A percentile compares a stretch with the other conserved stretches of the same genome.
Conservation (phyloP, 2,329 filamentous ascomycete genomes). For the Colletotrichum musae region DNA sequence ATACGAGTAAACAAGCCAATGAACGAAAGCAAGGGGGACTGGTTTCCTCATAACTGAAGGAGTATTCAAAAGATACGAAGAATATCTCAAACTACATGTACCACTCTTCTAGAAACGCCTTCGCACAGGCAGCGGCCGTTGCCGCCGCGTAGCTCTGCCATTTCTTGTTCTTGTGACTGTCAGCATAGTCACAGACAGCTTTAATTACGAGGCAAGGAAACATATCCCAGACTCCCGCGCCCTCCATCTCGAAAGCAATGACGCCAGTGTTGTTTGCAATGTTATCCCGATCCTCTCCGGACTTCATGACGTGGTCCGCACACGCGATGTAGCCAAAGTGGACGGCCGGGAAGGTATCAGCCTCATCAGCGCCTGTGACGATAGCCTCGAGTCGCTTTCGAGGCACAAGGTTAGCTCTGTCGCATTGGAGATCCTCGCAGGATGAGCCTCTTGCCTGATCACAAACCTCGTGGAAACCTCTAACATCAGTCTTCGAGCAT, state of each 20-base stretch:
- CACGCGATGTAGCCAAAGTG: constrained; percentile 41
- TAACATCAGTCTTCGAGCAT: not conserved
- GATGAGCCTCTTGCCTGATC: constrained; percentile 31
- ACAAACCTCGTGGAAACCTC: constrained; percentile 40
- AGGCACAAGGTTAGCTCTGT: not conserved
- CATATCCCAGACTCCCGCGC: constrained; percentile 42
- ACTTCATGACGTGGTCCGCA: constrained; percentile 35
- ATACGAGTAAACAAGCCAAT: too few relatives aligned
- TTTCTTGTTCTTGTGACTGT: constrained; percentile 54
- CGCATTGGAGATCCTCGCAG: constrained; percentile 41
- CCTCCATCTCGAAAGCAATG: constrained; percentile 48
- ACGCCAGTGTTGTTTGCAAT: constrained; percentile 39
- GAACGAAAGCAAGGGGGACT: too few relatives aligned
- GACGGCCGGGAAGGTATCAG: not conserved
- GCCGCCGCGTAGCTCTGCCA: constrained; percentile 55
- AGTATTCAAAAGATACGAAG: too few relatives aligned
- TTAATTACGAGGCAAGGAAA: constrained; percentile 54
- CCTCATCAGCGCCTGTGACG: not conserved
- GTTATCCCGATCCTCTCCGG: constrained; percentile 45
- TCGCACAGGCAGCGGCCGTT: constrained; percentile 50
- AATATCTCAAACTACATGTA: not conserved
- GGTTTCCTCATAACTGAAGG: too few relatives aligned
- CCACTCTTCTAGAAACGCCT: not conserved
- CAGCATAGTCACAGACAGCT: constrained; percentile 57
- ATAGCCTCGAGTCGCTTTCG: constrained; percentile 15